Conservation (phyloP, 1,139 yeast genomes). For the Kluyveromyces sp. region DNA sequence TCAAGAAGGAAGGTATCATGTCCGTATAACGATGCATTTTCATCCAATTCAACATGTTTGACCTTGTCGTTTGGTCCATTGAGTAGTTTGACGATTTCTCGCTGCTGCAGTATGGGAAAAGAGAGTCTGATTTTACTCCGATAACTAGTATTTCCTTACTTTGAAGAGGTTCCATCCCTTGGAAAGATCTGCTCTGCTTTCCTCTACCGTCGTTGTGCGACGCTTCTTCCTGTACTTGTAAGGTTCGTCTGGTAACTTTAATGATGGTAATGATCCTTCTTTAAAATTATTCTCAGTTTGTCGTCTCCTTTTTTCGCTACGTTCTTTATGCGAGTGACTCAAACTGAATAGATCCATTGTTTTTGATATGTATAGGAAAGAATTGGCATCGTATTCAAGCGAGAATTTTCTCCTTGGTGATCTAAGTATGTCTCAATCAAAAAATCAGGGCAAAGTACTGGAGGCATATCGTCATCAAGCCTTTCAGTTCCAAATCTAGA, state of each 20-base stretch:
- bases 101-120: conserved; percentile 92
- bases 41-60: conserved; percentile 64
- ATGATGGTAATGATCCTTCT: conserved; percentile 19
- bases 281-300: conserved; percentile 31
- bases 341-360: conserved; percentile 93
- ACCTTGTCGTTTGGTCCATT: conserved; percentile 34
- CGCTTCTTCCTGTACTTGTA: conserved; percentile 31
- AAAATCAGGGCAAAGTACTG: conserved; percentile 90
- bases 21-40: conserved; percentile 72
- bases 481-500: conserved; percentile 82
- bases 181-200: conserved; percentile 51
- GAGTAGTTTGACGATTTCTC: conserved; percentile 65
- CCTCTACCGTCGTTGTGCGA: conserved; percentile 38
- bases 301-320: conserved; percentile 37
- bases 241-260: conserved; percentile 43
- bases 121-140: conserved; percentile 86
- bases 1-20: conserved; percentile 85
- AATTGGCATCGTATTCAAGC: conserved; percentile 84
- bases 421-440: conserved; percentile 86
- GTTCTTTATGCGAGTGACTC: conserved; percentile 42
- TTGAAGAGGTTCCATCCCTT: conserved; percentile 52
- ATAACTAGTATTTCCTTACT: conserved; percentile 65
- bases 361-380: conserved; percentile 76
- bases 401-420: conserved; percentile 92
- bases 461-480: conserved; percentile 69